phyloP scores from a whole-genome alignment of 371 early-diverging fungal species.

The Capniomyces stellatus region DNA sequence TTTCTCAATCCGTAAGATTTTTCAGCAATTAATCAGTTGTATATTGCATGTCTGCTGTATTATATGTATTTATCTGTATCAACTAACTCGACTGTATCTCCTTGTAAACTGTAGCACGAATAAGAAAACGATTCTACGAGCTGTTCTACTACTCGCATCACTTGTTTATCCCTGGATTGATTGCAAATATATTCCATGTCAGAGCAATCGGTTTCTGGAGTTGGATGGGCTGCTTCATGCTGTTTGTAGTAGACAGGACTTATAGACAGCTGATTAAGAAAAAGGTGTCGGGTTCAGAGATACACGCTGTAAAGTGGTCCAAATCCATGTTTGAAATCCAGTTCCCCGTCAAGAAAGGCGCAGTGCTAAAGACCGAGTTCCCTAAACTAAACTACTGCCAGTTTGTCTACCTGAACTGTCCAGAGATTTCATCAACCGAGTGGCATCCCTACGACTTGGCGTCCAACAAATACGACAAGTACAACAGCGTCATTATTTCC shows the following conservation, averaged over 20 bases:
- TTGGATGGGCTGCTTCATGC: too few relatives aligned
- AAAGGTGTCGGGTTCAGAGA: background rate
- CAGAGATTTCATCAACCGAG: constrained; percentile 34
- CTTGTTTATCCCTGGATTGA: constrained; percentile 33
- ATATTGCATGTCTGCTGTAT: too few relatives aligned
- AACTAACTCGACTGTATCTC: too few relatives aligned
- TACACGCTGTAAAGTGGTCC: background rate
- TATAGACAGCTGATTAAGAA: background rate
- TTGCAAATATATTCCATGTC: constrained; percentile 38
- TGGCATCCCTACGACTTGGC: constrained; percentile 85
- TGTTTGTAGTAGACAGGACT: constrained; percentile 39
- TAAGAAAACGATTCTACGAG: constrained; percentile 39
- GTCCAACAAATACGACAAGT: constrained; percentile 62
- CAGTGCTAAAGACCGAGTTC: background rate
- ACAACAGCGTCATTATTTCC: constrained; percentile 6
- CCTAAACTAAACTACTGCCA: constrained; percentile 39
- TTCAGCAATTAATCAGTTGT: too few relatives aligned
- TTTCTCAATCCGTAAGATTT: background rate
- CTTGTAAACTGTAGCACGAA: constrained; percentile 26
- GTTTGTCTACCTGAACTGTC: constrained; percentile 49
- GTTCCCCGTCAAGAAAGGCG: too few relatives aligned
- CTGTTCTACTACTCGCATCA: constrained; percentile 60
- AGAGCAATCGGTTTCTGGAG: too few relatives aligned
- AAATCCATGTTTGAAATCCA: background rate
- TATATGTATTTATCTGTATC: too few relatives aligned